Conservation (phyloP, 257 asterid species). For the Penstemon davidsonii region DNA sequence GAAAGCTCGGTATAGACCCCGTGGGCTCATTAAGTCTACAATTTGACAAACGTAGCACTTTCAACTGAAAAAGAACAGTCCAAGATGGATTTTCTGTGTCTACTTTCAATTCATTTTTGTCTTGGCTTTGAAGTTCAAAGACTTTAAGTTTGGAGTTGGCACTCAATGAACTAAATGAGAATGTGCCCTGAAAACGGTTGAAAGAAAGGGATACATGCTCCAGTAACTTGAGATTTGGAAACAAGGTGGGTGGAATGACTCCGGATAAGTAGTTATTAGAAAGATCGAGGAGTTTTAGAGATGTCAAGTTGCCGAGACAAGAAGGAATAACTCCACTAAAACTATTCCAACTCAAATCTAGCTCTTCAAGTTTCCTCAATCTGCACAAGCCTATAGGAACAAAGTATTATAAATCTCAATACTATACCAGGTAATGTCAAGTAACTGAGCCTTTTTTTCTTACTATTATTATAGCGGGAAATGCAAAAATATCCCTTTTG, state of each 20-base stretch:
- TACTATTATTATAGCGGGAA: no score
- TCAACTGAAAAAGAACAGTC: constrained; percentile 22
- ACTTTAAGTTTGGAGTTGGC: neutral
- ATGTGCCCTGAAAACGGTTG: constrained; percentile 1
- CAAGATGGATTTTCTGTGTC: constrained; percentile 29
- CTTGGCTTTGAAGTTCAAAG: constrained; percentile 21
- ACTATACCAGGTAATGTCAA: no score
- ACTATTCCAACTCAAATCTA: constrained; percentile 20
- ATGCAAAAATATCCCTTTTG: no score
- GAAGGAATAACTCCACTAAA: constrained; percentile 20
- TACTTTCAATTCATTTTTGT: neutral
- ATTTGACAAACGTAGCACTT: constrained; percentile 21
- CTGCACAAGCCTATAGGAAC: constrained; percentile 24
- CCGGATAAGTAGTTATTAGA: neutral
- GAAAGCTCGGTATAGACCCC: constrained; percentile 23
- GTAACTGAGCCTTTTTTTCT: no score
- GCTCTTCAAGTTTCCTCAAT: constrained; percentile 27
- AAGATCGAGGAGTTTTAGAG: constrained; percentile 1
- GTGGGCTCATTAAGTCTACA: constrained; percentile 23
- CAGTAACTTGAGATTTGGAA: no score
- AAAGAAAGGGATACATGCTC: no score
- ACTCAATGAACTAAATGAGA: no score
- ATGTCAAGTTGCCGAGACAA: constrained; percentile 33
- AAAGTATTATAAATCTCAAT: no score
- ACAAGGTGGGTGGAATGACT: neutral